Evolutionary conservation across 208 protist genomes (phyloP), one percentile per base, ranked within the genome.

Genomic region (Strigomonas galati): DNA sequence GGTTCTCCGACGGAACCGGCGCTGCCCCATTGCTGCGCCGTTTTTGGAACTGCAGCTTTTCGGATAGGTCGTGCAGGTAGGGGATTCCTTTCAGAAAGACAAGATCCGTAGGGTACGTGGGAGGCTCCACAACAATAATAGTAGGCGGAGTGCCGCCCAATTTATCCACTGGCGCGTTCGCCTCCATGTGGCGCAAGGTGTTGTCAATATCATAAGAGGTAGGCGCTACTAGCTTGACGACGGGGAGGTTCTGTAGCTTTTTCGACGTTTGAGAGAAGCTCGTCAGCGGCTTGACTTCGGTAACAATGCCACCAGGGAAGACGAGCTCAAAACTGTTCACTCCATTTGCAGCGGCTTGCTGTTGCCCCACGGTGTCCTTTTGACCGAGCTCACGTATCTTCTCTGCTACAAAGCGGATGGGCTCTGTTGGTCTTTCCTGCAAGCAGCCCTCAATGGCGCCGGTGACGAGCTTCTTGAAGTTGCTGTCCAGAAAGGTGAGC

Each of bases 61-160:
- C 59, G 4, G 58, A 64, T 10, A 84, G 54, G 48, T 77, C 24
- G 23, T 71, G 69, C 9, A 62, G 58, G 71, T 92, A 95, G 0
- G 89, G 77, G 30, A 82, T 71, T 14, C 89, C 89, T 61, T 91
- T 76, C 23, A 89, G 44, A 62, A 91, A 91, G 48, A 95, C 79
- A 0, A 91, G 54, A 5, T 81, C 68, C 19, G 56, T 51, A 12
- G 78, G 75, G 7, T 80, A 69, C n/a, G 48, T n/a, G 0, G 89
- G 81, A 0, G 74, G 68, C 66, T 95, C 89, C 26, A 95, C 60
- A 60, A 92, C 44, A 14, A 95, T 27, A 19, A 95, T 53, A 0
- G 74, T 71, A 0, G 79, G 69, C 17, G 69, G 35, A n/a, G 58
- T 43, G 7, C 26, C 21, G 14, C 43, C 21, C 32, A 46, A 23